Conservation (phyloP, 2,329 filamentous ascomycete species). For the Fonsecaea multimorphosa region DNA sequence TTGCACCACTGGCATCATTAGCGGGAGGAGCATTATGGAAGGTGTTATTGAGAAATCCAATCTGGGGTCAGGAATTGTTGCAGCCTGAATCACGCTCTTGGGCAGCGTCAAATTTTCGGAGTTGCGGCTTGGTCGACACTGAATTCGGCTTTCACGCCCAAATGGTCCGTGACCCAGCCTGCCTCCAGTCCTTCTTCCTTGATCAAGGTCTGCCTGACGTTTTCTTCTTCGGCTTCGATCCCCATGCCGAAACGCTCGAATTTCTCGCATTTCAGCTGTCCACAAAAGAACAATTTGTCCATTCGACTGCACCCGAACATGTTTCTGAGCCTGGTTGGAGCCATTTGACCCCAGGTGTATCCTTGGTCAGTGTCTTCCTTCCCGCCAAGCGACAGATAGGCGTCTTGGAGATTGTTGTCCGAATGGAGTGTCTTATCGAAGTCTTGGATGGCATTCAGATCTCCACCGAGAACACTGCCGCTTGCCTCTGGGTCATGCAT, state of each 20-base stretch:
- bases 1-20: conserved; percentile 89
- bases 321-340: conserved; percentile 48
- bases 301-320: conserved; percentile 59
- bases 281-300: conserved; percentile 61
- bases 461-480: conserved; percentile 58
- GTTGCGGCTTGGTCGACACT: conserved; percentile 18
- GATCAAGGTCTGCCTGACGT: conserved; percentile 34
- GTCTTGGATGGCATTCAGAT: conserved; percentile 64
- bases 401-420: conserved; percentile 59
- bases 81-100: conserved; percentile 2
- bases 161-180: conserved; percentile 40
- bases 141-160: conserved; percentile 37
- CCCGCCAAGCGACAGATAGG: conserved; percentile 60
- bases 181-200: conserved; percentile 35
- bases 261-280: conserved; percentile 53
- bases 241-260: conserved; percentile 58
- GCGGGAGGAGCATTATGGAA: conserved; percentile 86
- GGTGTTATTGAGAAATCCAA: conserved; percentile 72
- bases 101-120: conserved; percentile 23
- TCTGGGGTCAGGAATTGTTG: conserved; percentile 31
- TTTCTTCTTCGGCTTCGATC: conserved; percentile 47
- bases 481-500: conserved; percentile 45
- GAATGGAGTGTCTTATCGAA: conserved; percentile 58
- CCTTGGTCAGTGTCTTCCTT: conserved; percentile 58
- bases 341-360: conserved; percentile 66